phyloP scores from a whole-genome alignment of 2,329 filamentous ascomycete genomes.

The Raffaelea ambrosiae region DNA sequence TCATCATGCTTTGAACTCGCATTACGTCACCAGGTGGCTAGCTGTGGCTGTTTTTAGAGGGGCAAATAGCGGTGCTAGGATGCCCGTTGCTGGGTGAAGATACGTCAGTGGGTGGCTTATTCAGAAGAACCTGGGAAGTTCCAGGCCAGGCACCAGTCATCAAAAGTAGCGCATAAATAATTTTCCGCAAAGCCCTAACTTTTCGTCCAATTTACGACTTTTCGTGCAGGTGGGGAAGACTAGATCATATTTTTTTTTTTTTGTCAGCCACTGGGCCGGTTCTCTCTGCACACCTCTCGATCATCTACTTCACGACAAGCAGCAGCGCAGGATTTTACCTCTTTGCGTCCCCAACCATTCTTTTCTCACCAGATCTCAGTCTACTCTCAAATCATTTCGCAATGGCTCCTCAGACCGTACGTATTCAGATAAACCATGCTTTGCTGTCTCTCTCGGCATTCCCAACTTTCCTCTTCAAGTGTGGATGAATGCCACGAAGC shows the following conservation, averaged over 20 bases:
- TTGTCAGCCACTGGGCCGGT: no score
- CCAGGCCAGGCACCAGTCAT: no score
- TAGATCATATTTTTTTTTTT: constrained; percentile 6
- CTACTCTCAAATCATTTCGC: constrained; percentile 28
- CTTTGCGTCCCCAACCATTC: constrained; percentile 40
- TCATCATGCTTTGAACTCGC: no score
- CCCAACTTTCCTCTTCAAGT: constrained; percentile 19
- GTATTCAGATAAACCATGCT: constrained; percentile 55
- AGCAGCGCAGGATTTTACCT: constrained; percentile 75
- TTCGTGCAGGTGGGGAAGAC: no score
- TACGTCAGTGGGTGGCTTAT: no score
- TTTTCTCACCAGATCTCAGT: no score
- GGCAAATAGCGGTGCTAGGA: no score
- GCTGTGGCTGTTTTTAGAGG: no score
- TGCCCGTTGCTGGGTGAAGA: no score
- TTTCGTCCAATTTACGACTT: not conserved
- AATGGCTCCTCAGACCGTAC: constrained; percentile 87
- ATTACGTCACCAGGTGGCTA: no score
- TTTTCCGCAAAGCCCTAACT: constrained; percentile 3
- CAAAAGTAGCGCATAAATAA: not conserved
- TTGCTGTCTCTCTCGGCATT: constrained; percentile 75
- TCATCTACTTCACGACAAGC: constrained; percentile 10
- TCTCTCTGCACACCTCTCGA: not conserved
- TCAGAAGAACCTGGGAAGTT: no score
- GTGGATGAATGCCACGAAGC: constrained; percentile 53